A percentile compares a stretch with the other conserved stretches of the same genome.
Evolutionary conservation across 345 rosid genomes (phyloP).

Genomic region (Camelina neglecta): DNA sequence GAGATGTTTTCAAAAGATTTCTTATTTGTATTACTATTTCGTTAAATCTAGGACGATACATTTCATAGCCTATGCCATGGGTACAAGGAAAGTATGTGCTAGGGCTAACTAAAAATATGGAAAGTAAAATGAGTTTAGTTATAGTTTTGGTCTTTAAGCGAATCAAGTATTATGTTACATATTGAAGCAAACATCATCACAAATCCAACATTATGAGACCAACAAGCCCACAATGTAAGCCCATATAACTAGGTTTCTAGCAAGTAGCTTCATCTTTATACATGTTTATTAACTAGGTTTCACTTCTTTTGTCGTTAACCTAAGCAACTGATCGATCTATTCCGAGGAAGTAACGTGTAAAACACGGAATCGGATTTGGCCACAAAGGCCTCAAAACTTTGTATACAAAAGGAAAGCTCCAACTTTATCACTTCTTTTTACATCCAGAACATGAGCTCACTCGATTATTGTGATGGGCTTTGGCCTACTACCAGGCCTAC

Average conservation of each 20-base stretch:
- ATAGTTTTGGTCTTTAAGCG: neutral
- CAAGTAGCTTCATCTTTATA: too few species aligned
- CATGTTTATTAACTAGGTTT: too few species aligned
- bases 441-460: constrained; percentile 40
- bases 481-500: neutral
- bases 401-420: constrained; percentile 64
- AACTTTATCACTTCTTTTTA: constrained; percentile 57
- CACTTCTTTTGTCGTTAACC: constrained; percentile 59
- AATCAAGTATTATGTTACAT: neutral
- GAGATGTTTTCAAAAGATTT: neutral
- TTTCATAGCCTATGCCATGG: neutral
- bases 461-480: neutral
- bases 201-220: too few species aligned
- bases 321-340: constrained; percentile 59
- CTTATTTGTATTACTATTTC: neutral
- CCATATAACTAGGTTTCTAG: too few species aligned
- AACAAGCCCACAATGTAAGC: too few species aligned
- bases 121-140: neutral
- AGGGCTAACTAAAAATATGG: neutral
- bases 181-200: too few species aligned
- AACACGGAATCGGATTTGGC: constrained; percentile 65
- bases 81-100: neutral
- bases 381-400: constrained; percentile 63
- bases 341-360: constrained; percentile 74
- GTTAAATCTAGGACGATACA: neutral